Evolutionary conservation across 2,329 filamentous ascomycete genomes (phyloP).

Genomic region (Zopfia rhizophila): DNA sequence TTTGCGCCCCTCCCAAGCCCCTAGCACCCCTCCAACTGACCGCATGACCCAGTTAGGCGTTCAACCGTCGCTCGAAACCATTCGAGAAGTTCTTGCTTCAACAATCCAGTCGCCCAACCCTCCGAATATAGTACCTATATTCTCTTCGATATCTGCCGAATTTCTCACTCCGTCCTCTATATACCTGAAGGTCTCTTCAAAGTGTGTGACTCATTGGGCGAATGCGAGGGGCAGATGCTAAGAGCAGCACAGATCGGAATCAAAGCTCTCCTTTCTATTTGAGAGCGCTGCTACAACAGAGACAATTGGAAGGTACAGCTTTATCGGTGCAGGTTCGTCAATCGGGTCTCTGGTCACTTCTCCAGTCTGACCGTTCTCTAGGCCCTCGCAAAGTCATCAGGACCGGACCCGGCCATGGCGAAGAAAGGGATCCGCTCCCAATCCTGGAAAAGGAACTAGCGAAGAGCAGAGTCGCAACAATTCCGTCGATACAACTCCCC

Average conservation of each 20-base stretch:
- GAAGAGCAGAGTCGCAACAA: slow-evolving; percentile 79
- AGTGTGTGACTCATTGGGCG: slow-evolving; percentile 62
- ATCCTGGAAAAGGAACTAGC: slow-evolving; percentile 83
- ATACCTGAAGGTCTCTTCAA: slow-evolving; percentile 88
- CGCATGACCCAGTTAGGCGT: slow-evolving; percentile 56
- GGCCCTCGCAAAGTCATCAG: slow-evolving; percentile 80
- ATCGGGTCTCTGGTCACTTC: neutral
- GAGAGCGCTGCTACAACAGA: slow-evolving; percentile 93
- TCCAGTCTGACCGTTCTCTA: slow-evolving; percentile 33
- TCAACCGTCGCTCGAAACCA: slow-evolving; percentile 70
- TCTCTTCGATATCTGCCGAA: slow-evolving; percentile 87
- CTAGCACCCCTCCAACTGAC: slow-evolving; percentile 33
- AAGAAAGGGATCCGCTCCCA: slow-evolving; percentile 84
- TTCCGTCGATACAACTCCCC: slow-evolving; percentile 85
- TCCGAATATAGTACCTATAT: slow-evolving; percentile 84
- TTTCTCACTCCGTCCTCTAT: slow-evolving; percentile 94
- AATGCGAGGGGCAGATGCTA: slow-evolving; percentile 10
- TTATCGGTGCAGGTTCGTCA: slow-evolving; percentile 79
- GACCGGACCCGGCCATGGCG: slow-evolving; percentile 88
- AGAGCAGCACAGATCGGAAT: slow-evolving; percentile 60
- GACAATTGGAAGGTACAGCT: slow-evolving; percentile 93
- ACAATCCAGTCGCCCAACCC: slow-evolving; percentile 64
- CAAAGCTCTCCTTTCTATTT: slow-evolving; percentile 90
- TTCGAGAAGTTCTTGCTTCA: slow-evolving; percentile 65
- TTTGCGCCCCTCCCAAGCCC: slow-evolving; percentile 2